phyloP scores from a whole-genome alignment of 2,329 filamentous ascomycete genomes.

The Pseudogymnoascus sp. region DNA sequence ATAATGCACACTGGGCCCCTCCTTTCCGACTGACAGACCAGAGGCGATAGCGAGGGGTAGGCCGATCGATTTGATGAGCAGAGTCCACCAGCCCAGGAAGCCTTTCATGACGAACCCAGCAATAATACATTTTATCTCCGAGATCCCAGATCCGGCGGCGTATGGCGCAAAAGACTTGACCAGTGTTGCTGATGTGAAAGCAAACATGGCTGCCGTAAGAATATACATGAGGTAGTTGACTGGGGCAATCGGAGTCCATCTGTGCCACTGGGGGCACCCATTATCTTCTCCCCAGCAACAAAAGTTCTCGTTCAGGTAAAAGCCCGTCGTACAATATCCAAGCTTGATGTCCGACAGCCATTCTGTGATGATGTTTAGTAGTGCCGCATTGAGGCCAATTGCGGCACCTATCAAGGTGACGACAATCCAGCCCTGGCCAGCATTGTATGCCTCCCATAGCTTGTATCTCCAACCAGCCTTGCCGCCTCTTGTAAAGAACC shows the following conservation, averaged over 20 bases:
- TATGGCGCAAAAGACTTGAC: conserved; percentile 93
- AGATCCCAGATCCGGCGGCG: conserved; percentile 92
- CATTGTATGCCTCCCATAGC: conserved; percentile 82
- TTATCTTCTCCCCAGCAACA: conserved; percentile 96
- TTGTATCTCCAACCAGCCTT: conserved; percentile 71
- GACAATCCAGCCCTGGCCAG: conserved; percentile 96
- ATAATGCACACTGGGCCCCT: conserved; percentile 98
- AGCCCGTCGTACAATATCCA: conserved; percentile 90
- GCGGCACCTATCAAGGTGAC: conserved; percentile 85
- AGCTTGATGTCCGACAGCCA: conserved; percentile 95
- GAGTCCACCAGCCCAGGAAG: conserved; percentile 83
- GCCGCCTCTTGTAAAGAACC: conserved; percentile 61
- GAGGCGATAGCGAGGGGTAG: conserved; percentile 89
- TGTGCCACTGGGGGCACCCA: conserved; percentile 82
- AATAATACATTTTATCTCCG: conserved; percentile 98
- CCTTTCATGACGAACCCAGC: conserved; percentile 99
- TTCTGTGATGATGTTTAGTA: conserved; percentile 92
- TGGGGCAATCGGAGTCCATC: conserved; percentile 72
- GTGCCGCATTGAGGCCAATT: conserved; percentile 87
- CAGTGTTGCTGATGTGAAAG: conserved; percentile 71
- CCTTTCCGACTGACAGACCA: conserved; percentile 90
- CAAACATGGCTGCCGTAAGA: conserved; percentile 74
- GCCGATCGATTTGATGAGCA: conserved; percentile 88
- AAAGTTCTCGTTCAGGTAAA: conserved; percentile 95
- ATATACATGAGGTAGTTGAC: conserved; percentile 87